phyloP scores from a whole-genome alignment of 306 rosid species.

The Begonia masoniana region DNA sequence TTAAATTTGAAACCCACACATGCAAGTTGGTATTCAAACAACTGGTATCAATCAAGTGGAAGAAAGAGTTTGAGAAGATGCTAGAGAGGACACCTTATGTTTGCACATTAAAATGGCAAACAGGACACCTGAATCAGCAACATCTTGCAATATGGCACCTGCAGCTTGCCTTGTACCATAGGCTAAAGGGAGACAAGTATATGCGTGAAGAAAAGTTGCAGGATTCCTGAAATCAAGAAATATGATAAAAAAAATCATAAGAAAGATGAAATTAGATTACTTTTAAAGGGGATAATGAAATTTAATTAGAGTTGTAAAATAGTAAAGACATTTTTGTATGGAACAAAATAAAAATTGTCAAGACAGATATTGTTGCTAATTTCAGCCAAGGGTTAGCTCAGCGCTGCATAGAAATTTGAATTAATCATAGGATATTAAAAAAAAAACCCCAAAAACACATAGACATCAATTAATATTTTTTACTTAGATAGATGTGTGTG shows the following conservation, averaged over 20 bases:
- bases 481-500: too few relatives aligned
- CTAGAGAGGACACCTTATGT: slow-evolving; percentile 46
- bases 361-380: too few relatives aligned
- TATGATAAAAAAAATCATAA: background rate
- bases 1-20: background rate
- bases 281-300: background rate
- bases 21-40: slow-evolving; percentile 1
- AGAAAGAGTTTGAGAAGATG: background rate
- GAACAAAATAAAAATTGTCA: too few relatives aligned
- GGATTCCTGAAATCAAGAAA: slow-evolving; percentile 60
- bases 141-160: slow-evolving; percentile 81
- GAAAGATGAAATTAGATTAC: background rate
- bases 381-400: too few relatives aligned
- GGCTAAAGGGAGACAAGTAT: slow-evolving; percentile 88
- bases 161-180: slow-evolving; percentile 94
- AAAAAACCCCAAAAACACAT: too few relatives aligned
- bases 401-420: too few relatives aligned
- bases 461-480: too few relatives aligned
- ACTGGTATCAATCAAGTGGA: background rate
- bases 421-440: too few relatives aligned
- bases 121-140: slow-evolving; percentile 85
- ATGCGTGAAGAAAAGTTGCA: slow-evolving; percentile 92
- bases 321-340: too few relatives aligned
- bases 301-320: background rate
- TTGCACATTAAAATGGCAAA: slow-evolving; percentile 93